These are phyloP conservation scores for Vararia minispora DNA, from an alignment of 768 basidiomycete species.

Conservation along the genomic window DNA sequence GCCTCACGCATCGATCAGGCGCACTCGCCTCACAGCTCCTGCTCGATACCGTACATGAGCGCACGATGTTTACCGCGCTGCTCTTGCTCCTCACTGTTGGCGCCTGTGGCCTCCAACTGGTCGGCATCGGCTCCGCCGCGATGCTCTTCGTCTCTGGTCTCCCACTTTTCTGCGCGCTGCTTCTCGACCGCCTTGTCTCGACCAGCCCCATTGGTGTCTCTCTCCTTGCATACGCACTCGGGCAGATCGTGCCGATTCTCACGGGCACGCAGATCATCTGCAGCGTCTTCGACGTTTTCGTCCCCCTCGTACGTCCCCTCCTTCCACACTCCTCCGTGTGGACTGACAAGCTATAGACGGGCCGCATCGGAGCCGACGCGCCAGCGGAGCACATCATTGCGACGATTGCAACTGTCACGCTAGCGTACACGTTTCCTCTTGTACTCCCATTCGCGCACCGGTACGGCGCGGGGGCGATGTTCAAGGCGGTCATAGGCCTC, in stretches of 20 bases:
- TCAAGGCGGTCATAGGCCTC: constrained; percentile 31
- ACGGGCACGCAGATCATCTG: constrained; percentile 46
- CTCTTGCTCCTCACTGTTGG: constrained; percentile 47
- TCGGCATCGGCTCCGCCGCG: constrained; percentile 67
- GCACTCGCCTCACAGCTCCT: constrained; percentile 51
- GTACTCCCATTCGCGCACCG: constrained; percentile 65
- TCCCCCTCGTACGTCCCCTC: constrained; percentile 54
- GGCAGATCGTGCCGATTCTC: constrained; percentile 41
- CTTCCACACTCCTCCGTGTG: neutral
- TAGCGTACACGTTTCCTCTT: constrained; percentile 48
- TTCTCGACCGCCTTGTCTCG: constrained; percentile 35
- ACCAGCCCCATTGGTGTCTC: constrained; percentile 30
- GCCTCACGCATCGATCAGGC: constrained; percentile 28
- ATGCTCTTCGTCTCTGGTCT: constrained; percentile 54
- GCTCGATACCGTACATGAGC: constrained; percentile 44
- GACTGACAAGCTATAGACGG: constrained; percentile 39
- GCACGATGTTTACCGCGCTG: constrained; percentile 45
- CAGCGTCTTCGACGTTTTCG: constrained; percentile 75
- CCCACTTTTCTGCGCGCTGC: constrained; percentile 45
- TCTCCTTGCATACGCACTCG: constrained; percentile 54
- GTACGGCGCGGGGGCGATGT: constrained; percentile 35
- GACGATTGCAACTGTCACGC: constrained; percentile 50
- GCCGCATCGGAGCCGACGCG: constrained; percentile 69
- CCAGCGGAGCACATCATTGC: constrained; percentile 88
- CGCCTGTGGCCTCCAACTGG: constrained; percentile 49